Conservation (phyloP, 2,329 filamentous ascomycete species). For the Aspergillus sp. region DNA sequence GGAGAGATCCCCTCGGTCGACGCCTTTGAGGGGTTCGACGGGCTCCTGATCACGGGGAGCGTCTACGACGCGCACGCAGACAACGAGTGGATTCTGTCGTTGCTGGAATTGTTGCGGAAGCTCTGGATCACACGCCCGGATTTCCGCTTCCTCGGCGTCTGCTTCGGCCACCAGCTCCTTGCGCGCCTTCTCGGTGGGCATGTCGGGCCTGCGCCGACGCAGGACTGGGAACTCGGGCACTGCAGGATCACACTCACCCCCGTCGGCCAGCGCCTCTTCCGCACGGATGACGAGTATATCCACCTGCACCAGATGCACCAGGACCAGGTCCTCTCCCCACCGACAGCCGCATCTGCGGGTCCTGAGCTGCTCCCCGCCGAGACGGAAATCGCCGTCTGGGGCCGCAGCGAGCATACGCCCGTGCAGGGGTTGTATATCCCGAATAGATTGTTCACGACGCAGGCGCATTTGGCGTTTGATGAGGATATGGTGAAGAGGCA, state of each 20-base stretch:
- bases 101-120: slow-evolving; percentile 51
- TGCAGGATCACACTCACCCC: slow-evolving; percentile 46
- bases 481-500: slow-evolving; percentile 50
- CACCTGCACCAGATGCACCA: slow-evolving; percentile 51
- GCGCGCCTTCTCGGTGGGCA: slow-evolving; percentile 48
- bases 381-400: slow-evolving; percentile 56
- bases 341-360: slow-evolving; percentile 29
- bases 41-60: slow-evolving; percentile 53
- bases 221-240: slow-evolving; percentile 54
- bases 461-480: slow-evolving; percentile 54
- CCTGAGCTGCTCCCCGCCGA: slow-evolving; percentile 40
- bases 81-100: slow-evolving; percentile 49
- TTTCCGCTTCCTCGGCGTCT: slow-evolving; percentile 55
- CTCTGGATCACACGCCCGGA: slow-evolving; percentile 57
- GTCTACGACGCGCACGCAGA: slow-evolving; percentile 54
- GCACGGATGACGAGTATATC: slow-evolving; percentile 37
- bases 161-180: slow-evolving; percentile 55
- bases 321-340: slow-evolving; percentile 47
- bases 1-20: slow-evolving; percentile 53
- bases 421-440: slow-evolving; percentile 53
- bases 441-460: slow-evolving; percentile 50
- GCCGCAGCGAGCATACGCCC: slow-evolving; percentile 48
- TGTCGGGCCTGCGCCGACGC: slow-evolving; percentile 42
- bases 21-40: slow-evolving; percentile 53
- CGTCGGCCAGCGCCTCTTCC: slow-evolving; percentile 49